These are phyloP conservation scores for Blastobotrys serpentis DNA, from an alignment of 1,139 yeast species.

Conservation along the genomic window DNA sequence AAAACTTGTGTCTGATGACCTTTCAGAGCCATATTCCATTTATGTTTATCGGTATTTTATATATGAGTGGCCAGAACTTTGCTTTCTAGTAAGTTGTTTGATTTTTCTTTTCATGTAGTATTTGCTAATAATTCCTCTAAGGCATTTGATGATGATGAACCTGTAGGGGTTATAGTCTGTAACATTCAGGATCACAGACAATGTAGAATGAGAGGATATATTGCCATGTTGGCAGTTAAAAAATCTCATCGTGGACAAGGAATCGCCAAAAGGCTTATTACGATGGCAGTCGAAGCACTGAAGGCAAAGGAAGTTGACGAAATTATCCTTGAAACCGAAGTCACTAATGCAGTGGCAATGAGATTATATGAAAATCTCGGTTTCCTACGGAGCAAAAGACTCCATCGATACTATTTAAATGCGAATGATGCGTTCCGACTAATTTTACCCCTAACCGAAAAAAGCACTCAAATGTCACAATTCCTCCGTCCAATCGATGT, in stretches of 20 bases:
- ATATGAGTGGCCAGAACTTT: conserved; percentile 66
- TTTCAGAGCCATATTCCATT: conserved; percentile 71
- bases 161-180: conserved; percentile 81
- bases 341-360: conserved; percentile 68
- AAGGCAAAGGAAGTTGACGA: conserved; percentile 69
- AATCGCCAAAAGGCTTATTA: conserved; percentile 72
- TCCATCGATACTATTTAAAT: conserved; percentile 82
- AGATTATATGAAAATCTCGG: conserved; percentile 82
- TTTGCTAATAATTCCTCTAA: conserved; percentile 8
- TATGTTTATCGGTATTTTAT: conserved; percentile 70
- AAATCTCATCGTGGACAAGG: conserved; percentile 71
- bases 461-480: conserved; percentile 46
- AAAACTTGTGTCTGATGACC: conserved; percentile 54
- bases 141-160: conserved; percentile 35
- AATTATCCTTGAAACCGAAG: conserved; percentile 88
- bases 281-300: conserved; percentile 66
- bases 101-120: not conserved
- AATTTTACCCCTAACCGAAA: conserved; percentile 62
- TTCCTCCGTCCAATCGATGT: conserved; percentile 20
- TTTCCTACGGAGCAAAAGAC: conserved; percentile 74
- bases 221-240: conserved; percentile 92
- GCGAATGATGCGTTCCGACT: conserved; percentile 90
- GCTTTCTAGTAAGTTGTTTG: conserved; percentile 45
- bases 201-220: conserved; percentile 73
- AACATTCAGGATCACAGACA: conserved; percentile 78